Conservation (phyloP, 2,329 filamentous ascomycete species). For the Claviceps lovelessii region DNA sequence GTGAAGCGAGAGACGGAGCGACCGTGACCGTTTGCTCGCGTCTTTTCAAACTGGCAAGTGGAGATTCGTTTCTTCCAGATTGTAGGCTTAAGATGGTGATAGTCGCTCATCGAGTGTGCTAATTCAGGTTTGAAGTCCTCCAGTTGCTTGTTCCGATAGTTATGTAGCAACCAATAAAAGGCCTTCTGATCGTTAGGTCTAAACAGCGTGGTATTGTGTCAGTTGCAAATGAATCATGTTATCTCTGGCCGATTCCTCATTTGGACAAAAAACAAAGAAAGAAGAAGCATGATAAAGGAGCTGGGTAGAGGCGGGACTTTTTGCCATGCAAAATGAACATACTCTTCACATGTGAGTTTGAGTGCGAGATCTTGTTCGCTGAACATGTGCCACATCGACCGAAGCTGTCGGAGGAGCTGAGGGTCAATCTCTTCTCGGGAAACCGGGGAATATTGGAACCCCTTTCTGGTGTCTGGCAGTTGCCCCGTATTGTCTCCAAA, state of each 20-base stretch:
- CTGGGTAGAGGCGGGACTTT: background rate
- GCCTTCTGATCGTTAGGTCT: constrained; percentile 82
- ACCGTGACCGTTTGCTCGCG: constrained; percentile 31
- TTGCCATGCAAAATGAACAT: constrained; percentile 19
- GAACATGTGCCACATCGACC: constrained; percentile 82
- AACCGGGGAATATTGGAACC: constrained; percentile 43
- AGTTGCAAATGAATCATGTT: constrained; percentile 7
- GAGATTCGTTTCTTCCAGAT: constrained; percentile 46
- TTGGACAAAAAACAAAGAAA: no score
- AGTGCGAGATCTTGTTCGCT: constrained; percentile 56
- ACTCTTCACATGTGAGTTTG: constrained; percentile 53
- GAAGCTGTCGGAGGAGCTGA: constrained; percentile 71
- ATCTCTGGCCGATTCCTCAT: background rate
- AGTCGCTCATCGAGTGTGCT: constrained; percentile 78
- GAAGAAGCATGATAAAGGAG: background rate
- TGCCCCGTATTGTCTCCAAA: constrained; percentile 41
- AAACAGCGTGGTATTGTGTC: constrained; percentile 11
- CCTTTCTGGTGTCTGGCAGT: constrained; percentile 44
- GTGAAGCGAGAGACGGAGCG: constrained; percentile 48
- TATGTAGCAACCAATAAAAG: constrained; percentile 75
- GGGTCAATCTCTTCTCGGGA: constrained; percentile 57
- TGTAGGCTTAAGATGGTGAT: constrained; percentile 58
- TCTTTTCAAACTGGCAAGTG: constrained; percentile 43
- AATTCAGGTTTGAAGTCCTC: constrained; percentile 76
- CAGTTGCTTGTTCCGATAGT: constrained; percentile 69